Base-by-base conservation (phyloP, 2,329 filamentous ascomycete species). In the Aspergillus alliaceus region DNA sequence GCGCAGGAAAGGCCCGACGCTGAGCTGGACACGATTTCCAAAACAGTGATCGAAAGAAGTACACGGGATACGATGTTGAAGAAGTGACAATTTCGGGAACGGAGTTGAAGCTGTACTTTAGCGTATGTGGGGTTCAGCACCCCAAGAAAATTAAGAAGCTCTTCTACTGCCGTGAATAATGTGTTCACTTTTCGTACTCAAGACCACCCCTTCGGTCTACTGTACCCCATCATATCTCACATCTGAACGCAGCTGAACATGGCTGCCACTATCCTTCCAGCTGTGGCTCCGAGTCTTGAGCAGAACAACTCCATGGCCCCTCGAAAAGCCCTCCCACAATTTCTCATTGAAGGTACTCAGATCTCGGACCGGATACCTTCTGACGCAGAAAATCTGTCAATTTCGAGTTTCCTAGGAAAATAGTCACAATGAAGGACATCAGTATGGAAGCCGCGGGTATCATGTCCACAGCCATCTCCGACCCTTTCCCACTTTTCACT, bases 401-500 rank as follows among this genome's bases (percentile, higher is more conserved):
- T 31, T 85, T 80, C 69, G 69, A 81, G 55, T 66, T 77, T 2
- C 78, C 81, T 3, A 72, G 76, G 11, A 77, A 80, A 57, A 74
- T 84, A 51, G 74, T 82, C 62, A 83, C 77, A n/a, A 88, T 88
- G 85, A 77, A 82, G 64, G 85, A 88, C n/a, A 34, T 65, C 18
- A 62, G 65, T 9, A 67, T 77, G 2, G 77, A 82, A 20, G 77
- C 79, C 48, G 76, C 74, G 22, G 86, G 85, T 2, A 79, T 89
- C 27, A 88, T 86, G 1, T 80, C 80, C 1, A 76, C 83, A 47
- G 86, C 85, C 2, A 84, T 86, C 49, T 85, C 85, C 0, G 80
- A 86, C 54, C 85, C 86, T 0, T 89, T 89, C 69, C 77, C 77
- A 2, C 79, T 89, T 20, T 89, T 89, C 70, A 83, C 81, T 6